Evolutionary conservation across 2,329 filamentous ascomycete genomes (phyloP).

Genomic region (Biscogniauxia marginata): DNA sequence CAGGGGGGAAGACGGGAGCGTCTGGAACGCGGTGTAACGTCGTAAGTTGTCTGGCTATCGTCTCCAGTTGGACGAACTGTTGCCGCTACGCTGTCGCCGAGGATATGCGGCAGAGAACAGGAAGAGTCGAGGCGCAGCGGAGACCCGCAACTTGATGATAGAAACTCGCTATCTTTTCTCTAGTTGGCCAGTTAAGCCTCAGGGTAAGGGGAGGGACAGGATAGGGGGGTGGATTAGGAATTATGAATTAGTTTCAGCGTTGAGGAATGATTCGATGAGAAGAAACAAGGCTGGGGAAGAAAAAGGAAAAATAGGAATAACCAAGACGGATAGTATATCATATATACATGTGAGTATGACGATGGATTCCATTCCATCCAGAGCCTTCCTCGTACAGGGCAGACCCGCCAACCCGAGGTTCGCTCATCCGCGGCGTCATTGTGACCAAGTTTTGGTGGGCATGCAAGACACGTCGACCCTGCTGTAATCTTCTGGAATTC

Average conservation of each 20-base stretch:
- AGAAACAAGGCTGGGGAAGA: background rate
- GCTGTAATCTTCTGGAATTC: background rate
- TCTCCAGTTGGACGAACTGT: background rate
- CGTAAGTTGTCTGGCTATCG: background rate
- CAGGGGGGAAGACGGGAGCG: background rate
- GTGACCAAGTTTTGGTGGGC: conserved; percentile 1
- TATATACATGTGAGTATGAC: background rate
- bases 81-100: background rate
- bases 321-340: background rate
- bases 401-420: background rate
- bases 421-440: background rate
- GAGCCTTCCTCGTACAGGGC: background rate
- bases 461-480: background rate
- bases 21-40: background rate
- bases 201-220: background rate
- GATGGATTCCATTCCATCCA: background rate
- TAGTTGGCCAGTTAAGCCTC: background rate
- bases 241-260: background rate
- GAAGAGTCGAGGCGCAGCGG: background rate
- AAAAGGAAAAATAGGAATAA: background rate
- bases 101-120: background rate
- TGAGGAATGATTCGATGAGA: background rate
- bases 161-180: background rate
- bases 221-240: background rate
- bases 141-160: background rate